These are phyloP conservation scores for Stemphylium lycopersici DNA, from an alignment of 2,329 filamentous ascomycete species.

Conservation along the genomic window DNA sequence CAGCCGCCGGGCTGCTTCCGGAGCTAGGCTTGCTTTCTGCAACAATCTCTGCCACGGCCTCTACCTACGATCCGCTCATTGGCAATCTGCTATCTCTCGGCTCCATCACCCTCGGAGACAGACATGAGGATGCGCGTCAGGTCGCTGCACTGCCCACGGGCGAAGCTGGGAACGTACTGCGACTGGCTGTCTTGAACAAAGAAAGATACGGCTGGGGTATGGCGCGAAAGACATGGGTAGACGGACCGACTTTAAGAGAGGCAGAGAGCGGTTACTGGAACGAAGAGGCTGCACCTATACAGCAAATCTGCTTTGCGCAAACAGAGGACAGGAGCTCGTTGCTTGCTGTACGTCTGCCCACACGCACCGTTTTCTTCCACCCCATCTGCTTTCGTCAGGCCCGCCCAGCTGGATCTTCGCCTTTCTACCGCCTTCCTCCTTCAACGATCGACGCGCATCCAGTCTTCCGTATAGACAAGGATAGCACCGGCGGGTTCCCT, in stretches of 20 bases:
- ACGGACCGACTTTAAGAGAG: conserved; percentile 51
- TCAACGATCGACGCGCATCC: conserved; percentile 64
- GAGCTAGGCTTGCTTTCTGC: conserved; percentile 34
- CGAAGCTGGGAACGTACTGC: conserved; percentile 64
- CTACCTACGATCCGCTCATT: conserved; percentile 48
- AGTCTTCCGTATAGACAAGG: conserved; percentile 59
- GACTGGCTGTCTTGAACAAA: conserved; percentile 58
- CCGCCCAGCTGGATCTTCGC: conserved; percentile 21
- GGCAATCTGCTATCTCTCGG: conserved; percentile 63
- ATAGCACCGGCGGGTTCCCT: conserved; percentile 60
- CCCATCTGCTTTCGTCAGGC: conserved; percentile 28
- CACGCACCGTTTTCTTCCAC: conserved; percentile 57
- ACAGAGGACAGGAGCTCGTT: conserved; percentile 51
- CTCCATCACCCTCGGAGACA: conserved; percentile 56
- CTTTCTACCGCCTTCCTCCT: conserved; percentile 37
- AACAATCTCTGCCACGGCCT: conserved; percentile 37
- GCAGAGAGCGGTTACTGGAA: conserved; percentile 63
- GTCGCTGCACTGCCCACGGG: conserved; percentile 54
- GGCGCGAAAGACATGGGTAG: conserved; percentile 55
- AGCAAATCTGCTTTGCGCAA: conserved; percentile 61
- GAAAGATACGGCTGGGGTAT: conserved; percentile 63
- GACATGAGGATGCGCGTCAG: conserved; percentile 34
- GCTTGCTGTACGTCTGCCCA: conserved; percentile 58
- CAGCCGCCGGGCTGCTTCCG: conserved; percentile 29
- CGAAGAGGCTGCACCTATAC: conserved; percentile 59